A percentile compares a stretch with the other conserved stretches of the same genome.
phyloP scores from a whole-genome alignment of 2,329 filamentous ascomycete species.

The Sclerotinia nivalis region DNA sequence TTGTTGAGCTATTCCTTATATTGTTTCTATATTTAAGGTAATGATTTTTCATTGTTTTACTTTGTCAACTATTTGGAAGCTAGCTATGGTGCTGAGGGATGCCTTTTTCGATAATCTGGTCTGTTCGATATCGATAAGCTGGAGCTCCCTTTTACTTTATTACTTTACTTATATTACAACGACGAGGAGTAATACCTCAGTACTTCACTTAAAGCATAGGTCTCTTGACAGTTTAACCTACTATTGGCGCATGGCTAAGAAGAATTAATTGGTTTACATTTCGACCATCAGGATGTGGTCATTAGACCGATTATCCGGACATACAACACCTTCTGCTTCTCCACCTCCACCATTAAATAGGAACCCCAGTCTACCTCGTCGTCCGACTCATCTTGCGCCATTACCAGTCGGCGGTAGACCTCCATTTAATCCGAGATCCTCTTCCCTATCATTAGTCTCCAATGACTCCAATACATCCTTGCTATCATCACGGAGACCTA shows the following conservation, averaged over 20 bases:
- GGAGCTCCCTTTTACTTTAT: background rate
- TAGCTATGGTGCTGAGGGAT: constrained; percentile 9
- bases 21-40: background rate
- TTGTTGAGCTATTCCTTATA: background rate
- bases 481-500: constrained; percentile 61
- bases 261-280: background rate
- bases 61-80: background rate
- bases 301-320: constrained; percentile 78
- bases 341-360: constrained; percentile 65
- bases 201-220: background rate
- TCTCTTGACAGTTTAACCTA: background rate
- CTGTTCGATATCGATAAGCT: constrained; percentile 19
- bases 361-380: constrained; percentile 63
- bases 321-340: constrained; percentile 58
- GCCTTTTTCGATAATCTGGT: constrained; percentile 19
- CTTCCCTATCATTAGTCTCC: constrained; percentile 74
- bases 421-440: constrained; percentile 68
- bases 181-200: constrained; percentile 1
- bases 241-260: background rate
- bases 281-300: constrained; percentile 63
- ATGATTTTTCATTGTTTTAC: background rate
- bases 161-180: background rate
- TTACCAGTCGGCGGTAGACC: constrained; percentile 68
- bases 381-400: constrained; percentile 67
- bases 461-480: constrained; percentile 78